These are phyloP conservation scores for Roridomyces roridus DNA, from an alignment of 768 basidiomycete genomes.

Conservation along the genomic window DNA sequence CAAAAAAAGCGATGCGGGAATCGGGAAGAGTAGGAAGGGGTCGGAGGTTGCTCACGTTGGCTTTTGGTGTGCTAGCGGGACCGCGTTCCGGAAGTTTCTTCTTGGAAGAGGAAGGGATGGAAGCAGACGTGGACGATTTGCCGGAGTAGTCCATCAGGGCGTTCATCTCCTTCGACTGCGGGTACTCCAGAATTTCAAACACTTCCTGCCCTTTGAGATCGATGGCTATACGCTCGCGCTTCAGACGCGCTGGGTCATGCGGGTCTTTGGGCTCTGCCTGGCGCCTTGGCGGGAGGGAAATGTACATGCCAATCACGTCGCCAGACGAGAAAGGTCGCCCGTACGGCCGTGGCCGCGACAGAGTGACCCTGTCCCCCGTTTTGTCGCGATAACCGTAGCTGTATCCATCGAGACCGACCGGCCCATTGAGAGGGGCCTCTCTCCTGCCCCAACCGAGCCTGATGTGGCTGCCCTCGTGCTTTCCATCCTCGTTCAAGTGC, in stretches of 20 bases:
- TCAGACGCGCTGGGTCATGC: conserved; percentile 81
- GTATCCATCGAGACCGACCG: conserved; percentile 93
- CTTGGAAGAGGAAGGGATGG: conserved; percentile 65
- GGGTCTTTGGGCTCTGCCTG: conserved; percentile 65
- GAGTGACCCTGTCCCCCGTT: conserved; percentile 87
- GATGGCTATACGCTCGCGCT: conserved; percentile 91
- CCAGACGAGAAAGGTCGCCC: conserved; percentile 77
- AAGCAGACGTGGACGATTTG: conserved; percentile 60
- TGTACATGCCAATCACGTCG: conserved; percentile 93
- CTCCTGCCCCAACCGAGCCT: conserved; percentile 91
- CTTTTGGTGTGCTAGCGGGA: conserved; percentile 43
- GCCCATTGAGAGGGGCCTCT: conserved; percentile 92
- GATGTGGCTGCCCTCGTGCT: conserved; percentile 79
- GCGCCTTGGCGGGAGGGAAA: conserved; percentile 79
- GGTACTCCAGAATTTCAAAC: conserved; percentile 93
- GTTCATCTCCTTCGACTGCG: conserved; percentile 90
- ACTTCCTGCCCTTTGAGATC: conserved; percentile 97
- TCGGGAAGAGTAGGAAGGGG: conserved; percentile 71
- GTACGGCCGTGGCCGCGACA: conserved; percentile 83
- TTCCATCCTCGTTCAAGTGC: conserved; percentile 49
- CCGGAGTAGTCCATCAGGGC: conserved; percentile 80
- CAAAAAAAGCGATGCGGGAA: conserved; percentile 87
- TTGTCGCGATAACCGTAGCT: conserved; percentile 92
- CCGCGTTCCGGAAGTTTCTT: conserved; percentile 76
- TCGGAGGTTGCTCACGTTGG: conserved; percentile 54